Base-by-base conservation (phyloP, 1,139 yeast species). In the Blastobotrys capitulatus region DNA sequence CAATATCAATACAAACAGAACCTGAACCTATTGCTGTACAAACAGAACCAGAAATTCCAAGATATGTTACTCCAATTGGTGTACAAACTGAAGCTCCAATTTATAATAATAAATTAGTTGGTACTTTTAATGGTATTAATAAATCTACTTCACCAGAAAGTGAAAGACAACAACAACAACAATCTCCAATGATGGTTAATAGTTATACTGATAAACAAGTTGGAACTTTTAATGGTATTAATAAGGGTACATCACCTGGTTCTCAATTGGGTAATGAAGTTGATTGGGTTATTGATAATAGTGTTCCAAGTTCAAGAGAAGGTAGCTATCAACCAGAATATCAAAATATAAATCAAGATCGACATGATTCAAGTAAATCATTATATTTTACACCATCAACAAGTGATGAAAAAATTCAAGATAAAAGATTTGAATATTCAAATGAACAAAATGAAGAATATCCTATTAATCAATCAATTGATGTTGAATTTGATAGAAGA, bases 331-430 rank as follows among this genome's bases (percentile, higher is more conserved):
- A 4, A 5, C 25, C 25, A 22, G 25, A 22, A 5, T 22, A 5
- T 22, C 25, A 22, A 22, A 22, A 22, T 22, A 22, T 7, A 22
- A 22, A 5, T 5, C 4, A 5, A 5, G 25, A 22, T 22, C 25
- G 43, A 8, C 49, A 48, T n/a, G 52, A 52, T 31, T 59, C 56
- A 26, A 43, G 42, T 7, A 46, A 46, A 26, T 55, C 58, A 39
- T 44, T 58, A 19, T 58, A 57, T 37, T 56, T 44, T 45, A 58
- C 61, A 1, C 61, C 61, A 7, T n/a, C 18, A 5, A 22, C 6
- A 9, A 44, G 42, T 18, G 2, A 18, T 10, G 47, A 44, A 19
- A 15, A 26, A 19, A 2, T 38, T 7, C 15, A 6, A 9, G 41
- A 38, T 5, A 19, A 16, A 12, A 13, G 12, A 18, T 20, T 5